These are phyloP conservation scores for Linum usitatissimum DNA, from an alignment of 345 rosid species.

Conservation along the genomic window DNA sequence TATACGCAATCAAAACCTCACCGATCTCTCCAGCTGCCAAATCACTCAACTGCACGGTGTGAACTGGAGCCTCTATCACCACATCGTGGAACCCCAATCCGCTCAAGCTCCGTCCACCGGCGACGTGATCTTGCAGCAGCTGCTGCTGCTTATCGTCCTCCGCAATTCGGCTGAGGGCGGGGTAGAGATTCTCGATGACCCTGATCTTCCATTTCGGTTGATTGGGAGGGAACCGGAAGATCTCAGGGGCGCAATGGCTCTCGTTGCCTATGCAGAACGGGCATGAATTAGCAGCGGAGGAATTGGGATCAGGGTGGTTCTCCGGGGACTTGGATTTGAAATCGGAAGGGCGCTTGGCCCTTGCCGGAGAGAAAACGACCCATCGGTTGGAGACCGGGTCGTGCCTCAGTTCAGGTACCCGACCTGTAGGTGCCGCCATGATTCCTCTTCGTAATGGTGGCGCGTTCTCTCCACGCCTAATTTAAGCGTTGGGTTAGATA, in stretches of 20 bases:
- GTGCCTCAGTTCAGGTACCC: conserved; percentile 51
- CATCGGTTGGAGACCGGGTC: conserved; percentile 52
- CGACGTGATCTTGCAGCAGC: background rate
- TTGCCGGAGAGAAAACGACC: conserved; percentile 70
- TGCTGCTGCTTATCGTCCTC: conserved; percentile 15
- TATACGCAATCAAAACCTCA: conserved; percentile 51
- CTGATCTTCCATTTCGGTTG: conserved; percentile 49
- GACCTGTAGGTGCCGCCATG: conserved; percentile 19
- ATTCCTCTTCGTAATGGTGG: background rate
- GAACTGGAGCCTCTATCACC: conserved; percentile 70
- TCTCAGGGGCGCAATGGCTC: conserved; percentile 75
- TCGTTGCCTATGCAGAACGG: conserved; percentile 83
- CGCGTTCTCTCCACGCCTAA: background rate
- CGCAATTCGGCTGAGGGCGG: conserved; percentile 54
- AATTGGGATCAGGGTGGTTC: conserved; percentile 11
- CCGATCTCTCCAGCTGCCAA: conserved; percentile 45
- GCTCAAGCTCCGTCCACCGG: conserved; percentile 16
- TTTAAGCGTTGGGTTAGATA: no score
- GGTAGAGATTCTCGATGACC: conserved; percentile 81
- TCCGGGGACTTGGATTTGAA: conserved; percentile 61
- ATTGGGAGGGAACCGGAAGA: conserved; percentile 56
- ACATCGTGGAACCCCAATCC: conserved; percentile 88
- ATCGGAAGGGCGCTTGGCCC: conserved; percentile 69
- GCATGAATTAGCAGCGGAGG: conserved; percentile 22
- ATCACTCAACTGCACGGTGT: conserved; percentile 51